Evolutionary conservation across 495 filamentous ascomycete genomes (phyloP), one percentile per base, ranked within the genome.

Genomic region (Cercophora scortea): DNA sequence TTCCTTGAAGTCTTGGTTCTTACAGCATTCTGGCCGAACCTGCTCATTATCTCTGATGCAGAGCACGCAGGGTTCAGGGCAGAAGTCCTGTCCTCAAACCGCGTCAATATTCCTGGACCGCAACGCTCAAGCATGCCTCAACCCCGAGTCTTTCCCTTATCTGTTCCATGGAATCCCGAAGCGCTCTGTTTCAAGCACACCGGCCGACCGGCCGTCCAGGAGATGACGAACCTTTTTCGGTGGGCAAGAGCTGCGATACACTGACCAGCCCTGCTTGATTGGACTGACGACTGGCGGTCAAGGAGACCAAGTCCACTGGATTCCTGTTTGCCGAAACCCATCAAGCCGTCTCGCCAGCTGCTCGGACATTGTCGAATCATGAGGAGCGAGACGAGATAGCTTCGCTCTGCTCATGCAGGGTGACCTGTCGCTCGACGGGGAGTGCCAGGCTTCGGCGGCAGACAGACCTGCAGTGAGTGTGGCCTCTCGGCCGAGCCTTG

Each of bases 1-100:
- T 45, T 35, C 47, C 41, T 17, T 47, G 43, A 19, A 40, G 43
- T 33, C 49, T 52, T 36, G 49, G 45, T 32, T 59, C 25, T 5
- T 5, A 5, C 25, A 25, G 25, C 25, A 25, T 25, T 25, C 25
- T 2, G 25, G 25, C 25, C 25, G 25, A 25, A 25, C 25, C 25
- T 25, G 49, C 49, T 56, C 52, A 42, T 45, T 40, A n/a, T 13
- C 36, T 2, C 13, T 38, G 47, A 42, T 56, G 57, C 55, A 53
- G 25, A 55, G 49, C 36, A 47, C 53, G 42, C 55, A 50, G 47
- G 50, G 39, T 52, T 58, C 48, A 54, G 51, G 56, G 51, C 56
- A 58, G 50, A 45, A 57, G 51, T 54, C 32, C 19, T 42, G 16
- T 42, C 13, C 45, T 35, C 9, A 34, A 34, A 43, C 38, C 32